Base-by-base conservation (phyloP, 805 yeast genomes). In the Ogataea methanolica region DNA sequence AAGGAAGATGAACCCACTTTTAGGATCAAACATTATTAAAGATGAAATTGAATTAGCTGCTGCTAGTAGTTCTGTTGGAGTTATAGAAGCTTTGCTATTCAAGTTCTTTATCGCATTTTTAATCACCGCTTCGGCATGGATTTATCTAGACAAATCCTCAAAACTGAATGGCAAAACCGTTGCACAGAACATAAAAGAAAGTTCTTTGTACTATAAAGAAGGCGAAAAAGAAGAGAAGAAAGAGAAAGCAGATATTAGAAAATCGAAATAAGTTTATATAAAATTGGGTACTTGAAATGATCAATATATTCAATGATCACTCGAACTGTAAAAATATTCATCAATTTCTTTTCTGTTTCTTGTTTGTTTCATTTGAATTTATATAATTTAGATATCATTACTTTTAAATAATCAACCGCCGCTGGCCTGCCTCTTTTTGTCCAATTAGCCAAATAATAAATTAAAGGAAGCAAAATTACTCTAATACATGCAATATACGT, bases 41-140 rank as follows among this genome's bases (percentile, higher is more conserved):
- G 44, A 49, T 6, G 45, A 47, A 26, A 44, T 45, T 6, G 46
- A 38, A 2, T 48, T 38, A 2, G 37, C 38, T 7, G 48, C 11
- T 4, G 21, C 47, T 19, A 35, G 51, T 4, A 38, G 41, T 26
- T 39, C 47, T 23, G 44, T 55, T 12, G 55, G 55, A 5, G 42
- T 53, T 8, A 36, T 56, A 5, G 54, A 54, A 41, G 56, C 59
- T 2, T 35, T 62, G 40, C 33, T 56, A 8, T 33, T 63, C 33
- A 62, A 61, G 39, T 55, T 61, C 23, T 36, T 58, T 22, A 37
- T 63, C 33, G 62, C 66, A 8, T 44, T 52, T 33, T 52, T 55
- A 8, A 36, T 62, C 19, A 54, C 52, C 5, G 52, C 56, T 21
- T 29, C 44, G 22, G 44, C 51, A 2, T 61, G 55, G 37, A 51